Percentiles rank a stretch among this genome's conserved stretches.
Conservation (phyloP, 2,329 filamentous ascomycete species). For the Zymoseptoria ardabiliae region DNA sequence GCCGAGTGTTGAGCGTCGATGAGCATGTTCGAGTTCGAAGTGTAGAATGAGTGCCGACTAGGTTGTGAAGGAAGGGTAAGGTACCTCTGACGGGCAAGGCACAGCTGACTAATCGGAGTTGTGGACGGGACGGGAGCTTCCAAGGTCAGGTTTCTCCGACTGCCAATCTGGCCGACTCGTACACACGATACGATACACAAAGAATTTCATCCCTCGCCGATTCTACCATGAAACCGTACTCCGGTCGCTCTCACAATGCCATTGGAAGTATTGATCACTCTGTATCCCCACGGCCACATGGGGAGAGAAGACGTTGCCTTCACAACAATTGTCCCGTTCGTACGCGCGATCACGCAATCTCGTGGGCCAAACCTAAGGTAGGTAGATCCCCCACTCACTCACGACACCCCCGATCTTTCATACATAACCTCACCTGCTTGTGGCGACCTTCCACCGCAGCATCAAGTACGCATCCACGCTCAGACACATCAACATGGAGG, state of each 20-base stretch:
- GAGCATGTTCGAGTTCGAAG: too few relatives aligned
- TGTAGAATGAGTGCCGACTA: too few relatives aligned
- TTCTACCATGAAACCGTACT: background rate
- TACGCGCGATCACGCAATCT: background rate
- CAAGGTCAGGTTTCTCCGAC: too few relatives aligned
- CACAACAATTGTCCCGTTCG: background rate
- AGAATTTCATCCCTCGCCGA: too few relatives aligned
- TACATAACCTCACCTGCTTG: background rate
- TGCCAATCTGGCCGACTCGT: too few relatives aligned
- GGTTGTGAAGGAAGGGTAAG: too few relatives aligned
- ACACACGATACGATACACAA: too few relatives aligned
- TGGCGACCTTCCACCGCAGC: conserved; percentile 1
- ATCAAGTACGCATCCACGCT: background rate
- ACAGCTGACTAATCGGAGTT: too few relatives aligned
- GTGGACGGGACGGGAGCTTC: too few relatives aligned
- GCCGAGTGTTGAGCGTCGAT: too few relatives aligned
- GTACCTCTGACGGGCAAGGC: too few relatives aligned
- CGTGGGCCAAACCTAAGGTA: background rate
- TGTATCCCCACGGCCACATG: background rate
- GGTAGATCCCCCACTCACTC: background rate
- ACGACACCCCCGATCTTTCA: background rate
- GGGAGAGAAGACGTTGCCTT: background rate
- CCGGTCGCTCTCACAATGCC: too few relatives aligned
- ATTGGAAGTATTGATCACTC: background rate
- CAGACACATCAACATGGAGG: conserved; percentile 7